Evolutionary conservation across 2,329 filamentous ascomycete species (phyloP).

Genomic region (Fusarium incarnatum): DNA sequence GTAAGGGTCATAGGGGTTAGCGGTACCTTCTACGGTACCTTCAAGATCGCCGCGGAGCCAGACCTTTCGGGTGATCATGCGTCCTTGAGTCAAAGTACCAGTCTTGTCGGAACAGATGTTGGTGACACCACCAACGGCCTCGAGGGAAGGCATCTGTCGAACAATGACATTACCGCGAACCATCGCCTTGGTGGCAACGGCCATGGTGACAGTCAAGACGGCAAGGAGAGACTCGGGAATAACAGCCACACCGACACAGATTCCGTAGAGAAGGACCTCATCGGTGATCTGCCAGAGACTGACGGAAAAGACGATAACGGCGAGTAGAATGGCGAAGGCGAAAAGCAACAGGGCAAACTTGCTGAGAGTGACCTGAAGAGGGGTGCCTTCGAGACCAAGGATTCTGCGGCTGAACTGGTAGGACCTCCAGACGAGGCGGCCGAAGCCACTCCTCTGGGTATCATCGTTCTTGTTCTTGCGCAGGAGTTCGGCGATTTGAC

Average conservation of each 20-base stretch:
- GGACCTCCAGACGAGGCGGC: conserved; percentile 57
- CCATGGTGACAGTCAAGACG: conserved; percentile 78
- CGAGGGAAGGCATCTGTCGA: conserved; percentile 72
- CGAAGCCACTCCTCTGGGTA: conserved; percentile 56
- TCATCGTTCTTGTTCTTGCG: conserved; percentile 65
- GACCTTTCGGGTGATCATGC: conserved; percentile 73
- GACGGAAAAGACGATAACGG: conserved; percentile 71
- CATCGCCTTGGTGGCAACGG: conserved; percentile 74
- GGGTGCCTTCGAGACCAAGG: conserved; percentile 79
- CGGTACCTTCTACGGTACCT: conserved; percentile 65
- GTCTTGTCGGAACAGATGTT: conserved; percentile 79
- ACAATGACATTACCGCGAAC: conserved; percentile 73
- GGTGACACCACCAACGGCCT: conserved; percentile 76
- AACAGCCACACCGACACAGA: conserved; percentile 71
- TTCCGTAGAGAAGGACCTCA: conserved; percentile 71
- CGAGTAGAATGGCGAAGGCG: conserved; percentile 72
- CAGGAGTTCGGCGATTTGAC: conserved; percentile 78
- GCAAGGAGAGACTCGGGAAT: conserved; percentile 76
- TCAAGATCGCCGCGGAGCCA: conserved; percentile 68
- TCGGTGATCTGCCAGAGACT: conserved; percentile 65
- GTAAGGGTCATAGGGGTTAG: conserved; percentile 70
- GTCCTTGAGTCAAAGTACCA: conserved; percentile 73
- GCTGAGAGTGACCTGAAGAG: conserved; percentile 85
- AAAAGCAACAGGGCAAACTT: conserved; percentile 88
- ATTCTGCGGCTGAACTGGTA: conserved; percentile 63